Evolutionary conservation across 2,329 filamentous ascomycete species (phyloP).

Genomic region (Fusarium verticillioides): DNA sequence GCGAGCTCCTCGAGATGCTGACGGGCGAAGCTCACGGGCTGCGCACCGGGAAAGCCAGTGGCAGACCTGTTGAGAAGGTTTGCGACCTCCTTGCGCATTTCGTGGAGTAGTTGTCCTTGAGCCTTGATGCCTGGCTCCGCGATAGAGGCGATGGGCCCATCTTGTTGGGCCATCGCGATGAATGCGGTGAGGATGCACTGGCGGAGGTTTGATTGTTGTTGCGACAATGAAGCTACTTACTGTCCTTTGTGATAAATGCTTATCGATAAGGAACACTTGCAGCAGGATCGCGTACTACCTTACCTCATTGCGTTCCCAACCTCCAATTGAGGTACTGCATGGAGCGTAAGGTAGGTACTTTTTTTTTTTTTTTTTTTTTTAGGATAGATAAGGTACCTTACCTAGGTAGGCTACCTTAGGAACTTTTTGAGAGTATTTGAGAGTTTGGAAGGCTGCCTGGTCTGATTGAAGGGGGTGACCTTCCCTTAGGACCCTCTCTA

Average conservation of each 20-base stretch:
- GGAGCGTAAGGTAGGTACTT: background rate
- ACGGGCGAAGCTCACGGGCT: constrained; percentile 91
- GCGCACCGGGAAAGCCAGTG: constrained; percentile 83
- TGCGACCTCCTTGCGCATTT: constrained; percentile 79
- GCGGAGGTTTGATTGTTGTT: constrained; percentile 3
- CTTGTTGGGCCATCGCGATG: constrained; percentile 46
- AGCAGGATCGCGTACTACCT: background rate
- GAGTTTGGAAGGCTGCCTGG: background rate
- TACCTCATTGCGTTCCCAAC: background rate
- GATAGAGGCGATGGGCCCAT: constrained; percentile 60
- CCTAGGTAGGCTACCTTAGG: no score
- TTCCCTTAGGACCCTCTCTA: background rate
- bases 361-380: no score
- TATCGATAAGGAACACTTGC: constrained; percentile 22
- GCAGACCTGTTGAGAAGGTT: constrained; percentile 76
- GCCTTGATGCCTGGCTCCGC: constrained; percentile 74
- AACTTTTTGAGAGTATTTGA: background rate
- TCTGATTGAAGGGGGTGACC: background rate
- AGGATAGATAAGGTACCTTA: no score
- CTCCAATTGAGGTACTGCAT: background rate
- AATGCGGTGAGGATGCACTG: background rate
- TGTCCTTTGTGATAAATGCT: constrained; percentile 9
- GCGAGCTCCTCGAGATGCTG: constrained; percentile 86
- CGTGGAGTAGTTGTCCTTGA: constrained; percentile 65
- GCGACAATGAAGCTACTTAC: constrained; percentile 5